Conservation (phyloP, 2,329 filamentous ascomycete genomes). For the Microdochium nivale region DNA sequence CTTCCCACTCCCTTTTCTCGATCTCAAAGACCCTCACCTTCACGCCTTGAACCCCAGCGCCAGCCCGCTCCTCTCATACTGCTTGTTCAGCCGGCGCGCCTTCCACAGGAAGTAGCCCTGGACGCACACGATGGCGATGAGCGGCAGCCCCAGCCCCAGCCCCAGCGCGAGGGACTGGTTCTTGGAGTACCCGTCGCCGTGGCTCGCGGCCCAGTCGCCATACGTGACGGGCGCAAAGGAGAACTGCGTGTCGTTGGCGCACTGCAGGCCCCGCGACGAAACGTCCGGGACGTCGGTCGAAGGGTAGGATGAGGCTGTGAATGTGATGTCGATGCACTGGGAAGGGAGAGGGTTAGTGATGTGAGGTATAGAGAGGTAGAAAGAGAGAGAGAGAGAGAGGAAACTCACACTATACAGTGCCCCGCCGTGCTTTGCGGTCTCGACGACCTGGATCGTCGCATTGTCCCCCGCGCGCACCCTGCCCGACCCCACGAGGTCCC, state of each 20-base stretch:
- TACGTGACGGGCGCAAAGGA: background rate
- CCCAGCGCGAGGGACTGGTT: background rate
- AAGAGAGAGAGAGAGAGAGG: background rate
- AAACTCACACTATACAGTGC: slow-evolving; percentile 57
- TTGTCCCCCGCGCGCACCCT: slow-evolving; percentile 24
- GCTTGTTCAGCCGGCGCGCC: background rate
- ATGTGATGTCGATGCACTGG: slow-evolving; percentile 91
- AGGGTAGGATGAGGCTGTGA: slow-evolving; percentile 24
- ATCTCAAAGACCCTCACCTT: background rate
- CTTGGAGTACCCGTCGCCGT: background rate
- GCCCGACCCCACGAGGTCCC: background rate
- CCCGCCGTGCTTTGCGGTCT: slow-evolving; percentile 63
- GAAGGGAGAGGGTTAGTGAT: background rate
- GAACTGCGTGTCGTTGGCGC: background rate
- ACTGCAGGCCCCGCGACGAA: background rate
- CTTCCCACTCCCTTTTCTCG: background rate
- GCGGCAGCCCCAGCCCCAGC: background rate
- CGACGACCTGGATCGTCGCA: slow-evolving; percentile 68
- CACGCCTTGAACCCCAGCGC: background rate
- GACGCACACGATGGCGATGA: background rate
- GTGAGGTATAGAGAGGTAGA: background rate
- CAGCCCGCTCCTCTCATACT: background rate
- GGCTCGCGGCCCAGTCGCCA: background rate
- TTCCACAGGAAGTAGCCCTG: background rate
- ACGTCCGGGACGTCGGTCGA: background rate